Evolutionary conservation across 1,284 basidiomycete genomes (phyloP).

Genomic region (Trichosporon faecale): DNA sequence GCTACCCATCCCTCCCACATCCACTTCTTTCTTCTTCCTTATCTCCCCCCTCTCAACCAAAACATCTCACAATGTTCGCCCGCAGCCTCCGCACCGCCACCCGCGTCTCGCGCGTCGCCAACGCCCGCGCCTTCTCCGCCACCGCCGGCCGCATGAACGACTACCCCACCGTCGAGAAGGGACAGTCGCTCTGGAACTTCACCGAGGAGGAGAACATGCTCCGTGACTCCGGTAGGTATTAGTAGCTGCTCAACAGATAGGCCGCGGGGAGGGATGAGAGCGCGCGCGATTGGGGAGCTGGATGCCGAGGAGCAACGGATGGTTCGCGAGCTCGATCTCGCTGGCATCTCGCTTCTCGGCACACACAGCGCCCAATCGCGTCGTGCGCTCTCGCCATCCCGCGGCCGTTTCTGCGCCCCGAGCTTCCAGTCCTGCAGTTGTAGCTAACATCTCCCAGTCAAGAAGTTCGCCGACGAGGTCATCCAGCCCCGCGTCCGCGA

Average conservation of each 20-base stretch:
- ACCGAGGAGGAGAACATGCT: constrained; percentile 91
- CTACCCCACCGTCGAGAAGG: constrained; percentile 44
- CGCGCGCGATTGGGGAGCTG: background rate
- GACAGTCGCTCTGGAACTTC: constrained; percentile 63
- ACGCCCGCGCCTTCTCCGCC: constrained; percentile 28
- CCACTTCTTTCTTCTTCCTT: background rate
- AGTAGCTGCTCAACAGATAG: background rate
- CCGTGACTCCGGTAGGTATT: constrained; percentile 69
- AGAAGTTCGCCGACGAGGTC: constrained; percentile 82
- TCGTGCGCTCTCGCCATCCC: background rate
- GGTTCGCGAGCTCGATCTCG: background rate
- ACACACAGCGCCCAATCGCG: too few species aligned
- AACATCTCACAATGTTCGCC: constrained; percentile 21
- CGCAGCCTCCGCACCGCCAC: constrained; percentile 21
- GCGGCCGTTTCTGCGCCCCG: background rate
- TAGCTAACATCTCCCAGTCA: constrained; percentile 58
- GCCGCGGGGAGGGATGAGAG: background rate
- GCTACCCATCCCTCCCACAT: background rate
- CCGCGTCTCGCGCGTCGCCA: constrained; percentile 22
- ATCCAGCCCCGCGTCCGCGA: constrained; percentile 85
- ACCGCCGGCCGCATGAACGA: constrained; percentile 39
- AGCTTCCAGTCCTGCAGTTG: background rate
- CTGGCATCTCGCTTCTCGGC: background rate
- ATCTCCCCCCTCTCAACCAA: constrained; percentile 13
- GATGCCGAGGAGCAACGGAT: background rate